phyloP scores from a whole-genome alignment of 805 yeast genomes.

The Wickerhamiella occidentalis region DNA sequence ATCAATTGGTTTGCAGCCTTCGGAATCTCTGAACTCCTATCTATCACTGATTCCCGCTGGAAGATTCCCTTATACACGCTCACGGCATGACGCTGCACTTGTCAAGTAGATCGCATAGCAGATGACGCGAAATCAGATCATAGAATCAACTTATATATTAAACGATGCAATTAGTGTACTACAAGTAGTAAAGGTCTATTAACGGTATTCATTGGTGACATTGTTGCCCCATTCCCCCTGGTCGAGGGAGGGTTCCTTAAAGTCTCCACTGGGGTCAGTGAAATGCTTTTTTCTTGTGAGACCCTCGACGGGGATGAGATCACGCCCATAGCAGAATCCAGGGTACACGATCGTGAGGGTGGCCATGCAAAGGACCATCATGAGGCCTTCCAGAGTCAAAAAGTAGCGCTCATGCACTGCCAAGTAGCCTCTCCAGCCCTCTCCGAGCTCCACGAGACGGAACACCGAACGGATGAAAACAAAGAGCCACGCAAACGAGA shows the following conservation, averaged over 20 bases:
- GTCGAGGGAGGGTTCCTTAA: not conserved
- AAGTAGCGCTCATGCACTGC: slow-evolving; percentile 48
- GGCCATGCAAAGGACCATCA: slow-evolving; percentile 40
- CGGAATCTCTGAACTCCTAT: too few relatives aligned
- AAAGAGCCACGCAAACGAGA: slow-evolving; percentile 33
- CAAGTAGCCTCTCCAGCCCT: slow-evolving; percentile 56
- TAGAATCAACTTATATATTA: too few relatives aligned
- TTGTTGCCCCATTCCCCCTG: not conserved
- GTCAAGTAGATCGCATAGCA: too few relatives aligned
- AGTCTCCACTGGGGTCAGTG: not conserved
- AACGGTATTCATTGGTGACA: not conserved
- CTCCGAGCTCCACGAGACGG: slow-evolving; percentile 54
- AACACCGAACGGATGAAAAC: slow-evolving; percentile 56
- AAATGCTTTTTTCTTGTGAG: slow-evolving; percentile 1
- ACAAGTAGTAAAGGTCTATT: too few relatives aligned
- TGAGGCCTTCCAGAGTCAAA: slow-evolving; percentile 45
- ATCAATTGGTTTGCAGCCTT: too few relatives aligned
- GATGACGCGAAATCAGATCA: too few relatives aligned
- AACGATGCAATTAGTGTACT: too few relatives aligned
- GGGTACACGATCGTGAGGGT: slow-evolving; percentile 47
- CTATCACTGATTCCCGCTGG: too few relatives aligned
- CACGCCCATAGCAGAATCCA: slow-evolving; percentile 37
- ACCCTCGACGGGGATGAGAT: slow-evolving; percentile 2
- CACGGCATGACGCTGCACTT: too few relatives aligned
- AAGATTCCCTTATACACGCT: too few relatives aligned